Evolutionary conservation across 768 basidiomycete genomes (phyloP).

Genomic region (Clitopilus hobsonii): DNA sequence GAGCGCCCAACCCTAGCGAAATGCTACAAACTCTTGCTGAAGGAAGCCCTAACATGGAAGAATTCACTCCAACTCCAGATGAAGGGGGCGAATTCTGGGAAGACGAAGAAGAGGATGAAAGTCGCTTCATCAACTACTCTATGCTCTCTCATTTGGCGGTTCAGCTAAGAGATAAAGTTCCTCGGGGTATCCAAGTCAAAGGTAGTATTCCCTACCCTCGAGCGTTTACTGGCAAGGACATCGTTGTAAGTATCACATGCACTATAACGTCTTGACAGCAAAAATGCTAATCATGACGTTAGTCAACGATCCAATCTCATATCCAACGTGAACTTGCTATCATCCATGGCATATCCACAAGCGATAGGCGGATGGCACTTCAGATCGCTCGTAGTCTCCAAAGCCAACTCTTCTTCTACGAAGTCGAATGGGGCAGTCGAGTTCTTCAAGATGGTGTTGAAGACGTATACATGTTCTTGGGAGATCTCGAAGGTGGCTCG

Average conservation of each 20-base stretch:
- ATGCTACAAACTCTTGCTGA: constrained; percentile 30
- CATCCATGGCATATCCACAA: constrained; percentile 68
- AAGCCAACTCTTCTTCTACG: constrained; percentile 91
- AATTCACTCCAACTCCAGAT: constrained; percentile 18
- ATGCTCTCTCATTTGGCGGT: constrained; percentile 87
- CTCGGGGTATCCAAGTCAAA: constrained; percentile 83
- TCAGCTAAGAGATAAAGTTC: constrained; percentile 85
- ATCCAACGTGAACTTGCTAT: constrained; percentile 81
- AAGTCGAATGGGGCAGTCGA: constrained; percentile 91
- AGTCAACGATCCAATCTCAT: constrained; percentile 86
- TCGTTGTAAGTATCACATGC: constrained; percentile 60
- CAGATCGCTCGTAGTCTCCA: constrained; percentile 89
- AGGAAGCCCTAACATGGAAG: constrained; percentile 18
- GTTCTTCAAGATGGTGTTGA: constrained; percentile 83
- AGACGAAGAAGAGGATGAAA: constrained; percentile 63
- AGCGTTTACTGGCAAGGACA: constrained; percentile 92
- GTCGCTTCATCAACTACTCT: constrained; percentile 83
- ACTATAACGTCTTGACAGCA: not conserved
- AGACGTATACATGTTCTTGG: constrained; percentile 91
- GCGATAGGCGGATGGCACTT: constrained; percentile 78
- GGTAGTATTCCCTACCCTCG: constrained; percentile 87
- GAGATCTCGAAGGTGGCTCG: constrained; percentile 66
- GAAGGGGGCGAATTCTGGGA: constrained; percentile 49
- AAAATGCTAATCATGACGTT: not conserved
- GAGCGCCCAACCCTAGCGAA: constrained; percentile 29